Evolutionary conservation across 441 rosid genomes (phyloP).

Genomic region (Adansonia madagascariensis): DNA sequence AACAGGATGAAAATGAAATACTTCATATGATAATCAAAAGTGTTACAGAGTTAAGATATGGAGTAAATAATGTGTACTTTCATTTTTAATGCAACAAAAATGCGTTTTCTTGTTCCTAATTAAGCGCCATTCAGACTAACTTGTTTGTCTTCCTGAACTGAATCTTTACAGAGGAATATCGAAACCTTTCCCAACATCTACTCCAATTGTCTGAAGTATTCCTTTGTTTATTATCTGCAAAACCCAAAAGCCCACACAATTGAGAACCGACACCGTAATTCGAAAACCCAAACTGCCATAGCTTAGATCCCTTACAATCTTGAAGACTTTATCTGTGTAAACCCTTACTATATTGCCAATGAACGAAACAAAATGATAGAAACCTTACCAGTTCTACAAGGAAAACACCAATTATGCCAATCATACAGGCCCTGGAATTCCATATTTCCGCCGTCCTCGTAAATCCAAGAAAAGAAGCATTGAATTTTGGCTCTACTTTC

Average conservation of each 20-base stretch:
- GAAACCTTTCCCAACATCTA: slow-evolving; percentile 83
- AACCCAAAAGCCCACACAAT: slow-evolving; percentile 2
- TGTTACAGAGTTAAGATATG: neutral
- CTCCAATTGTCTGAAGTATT: slow-evolving; percentile 69
- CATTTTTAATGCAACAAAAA: neutral
- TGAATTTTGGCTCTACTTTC: slow-evolving; percentile 65
- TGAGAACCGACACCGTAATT: neutral
- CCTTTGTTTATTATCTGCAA: slow-evolving; percentile 73
- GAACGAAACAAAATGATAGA: neutral
- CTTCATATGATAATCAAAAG: neutral
- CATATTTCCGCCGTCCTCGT: slow-evolving; percentile 76
- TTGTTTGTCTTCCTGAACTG: neutral
- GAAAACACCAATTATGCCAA: slow-evolving; percentile 70
- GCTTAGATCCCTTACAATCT: too few relatives aligned
- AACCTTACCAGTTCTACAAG: slow-evolving; percentile 67
- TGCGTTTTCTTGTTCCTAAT: neutral
- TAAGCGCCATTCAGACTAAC: neutral
- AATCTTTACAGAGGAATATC: slow-evolving; percentile 69
- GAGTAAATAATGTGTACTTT: neutral
- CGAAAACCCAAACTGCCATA: too few relatives aligned
- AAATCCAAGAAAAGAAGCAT: slow-evolving; percentile 70
- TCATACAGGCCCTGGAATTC: slow-evolving; percentile 95
- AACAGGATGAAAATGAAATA: neutral
- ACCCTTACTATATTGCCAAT: neutral
- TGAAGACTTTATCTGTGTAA: too few relatives aligned